Percentiles rank a stretch among this genome's conserved stretches.
phyloP scores from a whole-genome alignment of 352 stramenopile genomes.

The Phytophthora crassamura region DNA sequence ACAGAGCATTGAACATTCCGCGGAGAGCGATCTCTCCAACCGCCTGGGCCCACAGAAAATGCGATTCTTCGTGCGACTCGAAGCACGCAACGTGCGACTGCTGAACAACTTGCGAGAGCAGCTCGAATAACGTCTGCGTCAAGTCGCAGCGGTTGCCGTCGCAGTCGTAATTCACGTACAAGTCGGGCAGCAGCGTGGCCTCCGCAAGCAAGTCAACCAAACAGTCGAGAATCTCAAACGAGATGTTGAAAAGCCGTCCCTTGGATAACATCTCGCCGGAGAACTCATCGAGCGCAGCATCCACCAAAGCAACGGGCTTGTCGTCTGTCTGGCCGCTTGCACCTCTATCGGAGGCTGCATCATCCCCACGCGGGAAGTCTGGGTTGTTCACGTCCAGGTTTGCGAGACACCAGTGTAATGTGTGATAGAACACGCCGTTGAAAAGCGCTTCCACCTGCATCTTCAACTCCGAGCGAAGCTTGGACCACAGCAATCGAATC shows the following conservation, averaged over 20 bases:
- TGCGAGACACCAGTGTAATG: conserved; percentile 70
- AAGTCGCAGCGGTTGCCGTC: conserved; percentile 95
- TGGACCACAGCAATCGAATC: conserved; percentile 77
- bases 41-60: conserved; percentile 76
- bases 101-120: conserved; percentile 85
- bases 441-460: conserved; percentile 85
- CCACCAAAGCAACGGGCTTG: conserved; percentile 38
- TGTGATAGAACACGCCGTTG: conserved; percentile 73
- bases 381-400: conserved; percentile 71
- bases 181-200: conserved; percentile 94
- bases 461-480: conserved; percentile 73
- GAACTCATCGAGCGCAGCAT: conserved; percentile 70
- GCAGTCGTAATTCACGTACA: conserved; percentile 99
- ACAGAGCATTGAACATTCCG: conserved; percentile 79
- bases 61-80: conserved; percentile 72
- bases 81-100: conserved; percentile 73
- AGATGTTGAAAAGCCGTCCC: conserved; percentile 63
- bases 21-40: conserved; percentile 71
- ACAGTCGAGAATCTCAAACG: conserved; percentile 88
- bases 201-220: conserved; percentile 97
- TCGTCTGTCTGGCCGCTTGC: conserved; percentile 12
- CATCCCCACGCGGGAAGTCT: conserved; percentile 57
- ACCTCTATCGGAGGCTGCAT: conserved; percentile 12
- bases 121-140: conserved; percentile 94
- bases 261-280: conserved; percentile 59